phyloP scores from a whole-genome alignment of 148 eudicot species.

The Drosera capensis region DNA sequence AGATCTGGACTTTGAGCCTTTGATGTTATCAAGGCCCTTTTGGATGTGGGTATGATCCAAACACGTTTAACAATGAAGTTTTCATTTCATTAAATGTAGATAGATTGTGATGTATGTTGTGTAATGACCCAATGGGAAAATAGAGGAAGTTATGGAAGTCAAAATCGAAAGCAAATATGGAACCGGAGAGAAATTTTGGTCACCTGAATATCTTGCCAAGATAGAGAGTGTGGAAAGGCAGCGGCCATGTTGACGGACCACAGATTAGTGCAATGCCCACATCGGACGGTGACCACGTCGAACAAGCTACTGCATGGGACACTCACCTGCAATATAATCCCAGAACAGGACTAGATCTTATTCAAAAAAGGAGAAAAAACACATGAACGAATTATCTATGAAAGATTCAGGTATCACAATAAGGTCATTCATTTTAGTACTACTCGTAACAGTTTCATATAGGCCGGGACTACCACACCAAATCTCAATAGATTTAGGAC shows the following conservation, averaged over 20 bases:
- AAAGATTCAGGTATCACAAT: too few relatives aligned
- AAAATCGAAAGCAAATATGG: too few relatives aligned
- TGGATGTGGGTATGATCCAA: too few relatives aligned
- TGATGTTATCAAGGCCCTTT: background rate
- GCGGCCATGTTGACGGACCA: slow-evolving; percentile 91
- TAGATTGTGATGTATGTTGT: too few relatives aligned
- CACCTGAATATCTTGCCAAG: slow-evolving; percentile 20
- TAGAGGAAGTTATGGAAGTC: too few relatives aligned
- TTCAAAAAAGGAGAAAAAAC: background rate
- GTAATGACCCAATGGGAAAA: too few relatives aligned
- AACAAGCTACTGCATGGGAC: slow-evolving; percentile 69
- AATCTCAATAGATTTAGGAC: background rate
- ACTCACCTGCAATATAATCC: slow-evolving; percentile 40
- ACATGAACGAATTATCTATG: too few relatives aligned
- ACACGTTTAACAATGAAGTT: too few relatives aligned
- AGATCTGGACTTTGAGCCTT: background rate
- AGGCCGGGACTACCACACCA: background rate
- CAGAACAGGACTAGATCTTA: background rate
- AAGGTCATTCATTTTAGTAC: background rate
- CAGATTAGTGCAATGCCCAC: slow-evolving; percentile 82
- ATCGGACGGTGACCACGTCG: slow-evolving; percentile 78
- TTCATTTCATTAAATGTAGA: too few relatives aligned
- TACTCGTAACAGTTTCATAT: background rate
- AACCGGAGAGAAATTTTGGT: background rate
- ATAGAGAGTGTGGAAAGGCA: slow-evolving; percentile 40